Evolutionary conservation across 495 filamentous ascomycete genomes (phyloP).

Genomic region (Tuber microsphaerosporum): DNA sequence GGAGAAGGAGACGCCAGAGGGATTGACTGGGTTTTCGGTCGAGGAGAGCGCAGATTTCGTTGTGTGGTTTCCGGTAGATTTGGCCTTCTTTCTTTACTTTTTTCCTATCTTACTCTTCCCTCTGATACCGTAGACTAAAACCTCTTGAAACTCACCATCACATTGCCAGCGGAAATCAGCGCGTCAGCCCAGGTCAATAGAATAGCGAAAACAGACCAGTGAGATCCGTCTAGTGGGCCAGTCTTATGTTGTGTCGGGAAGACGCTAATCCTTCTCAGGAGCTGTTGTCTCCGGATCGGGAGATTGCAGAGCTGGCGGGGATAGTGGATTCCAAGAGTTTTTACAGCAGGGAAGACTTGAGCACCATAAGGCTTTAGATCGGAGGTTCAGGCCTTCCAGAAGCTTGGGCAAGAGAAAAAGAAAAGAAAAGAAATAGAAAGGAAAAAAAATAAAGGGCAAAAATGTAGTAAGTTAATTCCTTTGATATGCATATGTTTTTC

Average conservation of each 20-base stretch:
- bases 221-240: not conserved
- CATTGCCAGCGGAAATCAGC: not conserved
- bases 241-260: not conserved
- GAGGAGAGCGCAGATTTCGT: constrained; percentile 5
- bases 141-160: not conserved
- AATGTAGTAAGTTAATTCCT: not conserved
- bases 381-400: not conserved
- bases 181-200: not conserved
- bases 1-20: constrained; percentile 11
- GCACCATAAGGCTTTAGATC: not conserved
- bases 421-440: not conserved
- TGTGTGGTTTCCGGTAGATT: constrained; percentile 17
- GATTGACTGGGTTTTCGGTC: constrained; percentile 4
- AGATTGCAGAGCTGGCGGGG: not conserved
- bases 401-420: not conserved
- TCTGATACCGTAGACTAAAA: not conserved
- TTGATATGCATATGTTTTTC: not conserved
- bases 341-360: not conserved
- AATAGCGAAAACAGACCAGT: not conserved
- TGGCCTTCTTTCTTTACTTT: not conserved
- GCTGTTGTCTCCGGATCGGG: not conserved
- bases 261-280: not conserved
- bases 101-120: not conserved
- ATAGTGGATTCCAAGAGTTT: not conserved
- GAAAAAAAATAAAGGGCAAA: not conserved